phyloP scores from a whole-genome alignment of 768 basidiomycete genomes.

The Pulveroboletus frians region DNA sequence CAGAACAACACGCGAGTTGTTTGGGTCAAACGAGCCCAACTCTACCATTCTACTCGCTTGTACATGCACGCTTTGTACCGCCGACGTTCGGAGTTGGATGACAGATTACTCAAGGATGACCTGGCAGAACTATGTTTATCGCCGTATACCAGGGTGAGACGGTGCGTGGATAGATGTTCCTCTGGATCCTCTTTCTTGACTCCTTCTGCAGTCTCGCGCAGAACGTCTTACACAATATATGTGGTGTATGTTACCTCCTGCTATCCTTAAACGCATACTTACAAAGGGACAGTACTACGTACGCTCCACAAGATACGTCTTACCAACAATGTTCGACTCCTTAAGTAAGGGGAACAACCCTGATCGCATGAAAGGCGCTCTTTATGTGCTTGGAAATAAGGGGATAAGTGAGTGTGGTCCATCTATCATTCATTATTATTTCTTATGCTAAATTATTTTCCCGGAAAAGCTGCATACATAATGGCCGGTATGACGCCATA shows the following conservation, averaged over 20 bases:
- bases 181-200: slow-evolving; percentile 1
- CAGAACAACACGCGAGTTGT: slow-evolving; percentile 71
- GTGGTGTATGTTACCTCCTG: slow-evolving; percentile 44
- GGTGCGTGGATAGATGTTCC: slow-evolving; percentile 40
- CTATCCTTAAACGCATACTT: not conserved
- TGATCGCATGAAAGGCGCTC: slow-evolving; percentile 92
- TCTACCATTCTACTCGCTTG: slow-evolving; percentile 70
- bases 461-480: slow-evolving; percentile 54
- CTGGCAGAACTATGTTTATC: slow-evolving; percentile 73
- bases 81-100: slow-evolving; percentile 67
- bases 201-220: slow-evolving; percentile 55
- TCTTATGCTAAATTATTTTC: slow-evolving; percentile 7
- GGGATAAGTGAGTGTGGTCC: slow-evolving; percentile 47
- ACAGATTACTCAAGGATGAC: slow-evolving; percentile 55
- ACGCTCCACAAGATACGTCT: slow-evolving; percentile 61
- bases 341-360: slow-evolving; percentile 74
- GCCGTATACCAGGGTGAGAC: slow-evolving; percentile 70
- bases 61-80: slow-evolving; percentile 77
- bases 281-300: slow-evolving; percentile 51
- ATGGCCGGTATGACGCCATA: slow-evolving; percentile 49
- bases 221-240: slow-evolving; percentile 56
- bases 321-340: slow-evolving; percentile 58
- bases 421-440: not conserved
- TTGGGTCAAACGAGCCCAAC: slow-evolving; percentile 71
- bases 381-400: slow-evolving; percentile 76